phyloP scores from a whole-genome alignment of 1,284 basidiomycete genomes.

The Veloporphyrellus conicus region DNA sequence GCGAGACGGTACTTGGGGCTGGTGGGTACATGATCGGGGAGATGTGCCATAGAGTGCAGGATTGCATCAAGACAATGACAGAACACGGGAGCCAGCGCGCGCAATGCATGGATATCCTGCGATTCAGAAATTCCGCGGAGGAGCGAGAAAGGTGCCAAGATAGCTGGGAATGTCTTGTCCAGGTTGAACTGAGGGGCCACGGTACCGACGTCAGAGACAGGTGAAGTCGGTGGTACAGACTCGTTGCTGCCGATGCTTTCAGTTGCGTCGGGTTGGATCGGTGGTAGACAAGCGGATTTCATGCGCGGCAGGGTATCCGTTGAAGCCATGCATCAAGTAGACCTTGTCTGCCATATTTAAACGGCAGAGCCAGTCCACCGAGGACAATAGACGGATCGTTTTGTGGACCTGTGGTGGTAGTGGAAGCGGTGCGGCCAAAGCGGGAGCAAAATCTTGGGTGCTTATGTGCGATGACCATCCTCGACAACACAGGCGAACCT shows the following conservation, averaged over 20 bases:
- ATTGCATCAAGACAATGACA: constrained; percentile 26
- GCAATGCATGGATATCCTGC: constrained; percentile 27
- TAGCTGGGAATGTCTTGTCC: constrained; percentile 32
- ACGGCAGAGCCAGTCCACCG: constrained; percentile 9
- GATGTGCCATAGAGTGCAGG: constrained; percentile 24
- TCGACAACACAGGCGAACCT: constrained; percentile 37
- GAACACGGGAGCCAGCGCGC: constrained; percentile 26
- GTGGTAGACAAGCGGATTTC: constrained; percentile 1
- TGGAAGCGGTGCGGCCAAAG: constrained; percentile 1
- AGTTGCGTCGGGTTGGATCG: constrained; percentile 1
- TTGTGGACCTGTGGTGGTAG: not conserved
- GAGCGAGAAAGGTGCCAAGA: constrained; percentile 25
- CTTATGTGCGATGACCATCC: constrained; percentile 36
- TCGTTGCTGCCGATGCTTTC: constrained; percentile 17
- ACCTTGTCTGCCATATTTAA: not conserved
- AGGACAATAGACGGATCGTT: constrained; percentile 16
- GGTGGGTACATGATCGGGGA: constrained; percentile 21
- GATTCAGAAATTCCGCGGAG: constrained; percentile 22
- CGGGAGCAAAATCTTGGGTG: constrained; percentile 1
- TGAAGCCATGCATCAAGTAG: constrained; percentile 14
- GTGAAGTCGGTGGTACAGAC: constrained; percentile 9
- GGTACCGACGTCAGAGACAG: not conserved
- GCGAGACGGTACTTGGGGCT: constrained; percentile 24
- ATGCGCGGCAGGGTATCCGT: constrained; percentile 9
- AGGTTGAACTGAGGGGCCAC: constrained; percentile 24